Percentiles rank a stretch among this genome's conserved stretches.
Evolutionary conservation across 1,139 yeast species (phyloP).

Genomic region (Yarrowia galli): DNA sequence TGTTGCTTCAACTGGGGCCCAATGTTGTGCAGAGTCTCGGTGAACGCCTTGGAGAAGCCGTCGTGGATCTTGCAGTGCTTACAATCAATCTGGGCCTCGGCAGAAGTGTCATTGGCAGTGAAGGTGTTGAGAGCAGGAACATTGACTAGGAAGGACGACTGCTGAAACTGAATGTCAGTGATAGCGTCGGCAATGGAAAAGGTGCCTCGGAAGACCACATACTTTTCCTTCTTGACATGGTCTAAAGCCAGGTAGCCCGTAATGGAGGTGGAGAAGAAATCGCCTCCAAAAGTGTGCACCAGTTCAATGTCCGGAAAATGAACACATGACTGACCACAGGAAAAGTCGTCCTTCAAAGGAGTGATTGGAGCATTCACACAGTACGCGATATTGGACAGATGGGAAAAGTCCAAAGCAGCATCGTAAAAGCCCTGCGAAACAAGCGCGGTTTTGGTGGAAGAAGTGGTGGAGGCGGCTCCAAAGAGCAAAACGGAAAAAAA

Average conservation of each 20-base stretch:
- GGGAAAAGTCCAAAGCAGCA: conserved; percentile 5
- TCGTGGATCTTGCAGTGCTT: conserved; percentile 62
- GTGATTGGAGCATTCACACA: conserved; percentile 28
- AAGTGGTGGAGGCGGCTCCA: conserved; percentile 1
- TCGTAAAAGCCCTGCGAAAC: conserved; percentile 12
- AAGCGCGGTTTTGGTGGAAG: not conserved
- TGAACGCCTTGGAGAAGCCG: conserved; percentile 57
- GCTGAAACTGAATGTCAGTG: conserved; percentile 59
- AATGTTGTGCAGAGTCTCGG: conserved; percentile 52
- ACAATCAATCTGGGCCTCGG: conserved; percentile 49
- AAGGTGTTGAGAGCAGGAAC: conserved; percentile 51
- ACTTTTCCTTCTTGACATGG: conserved; percentile 50
- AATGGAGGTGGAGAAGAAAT: conserved; percentile 38
- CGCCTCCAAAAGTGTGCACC: conserved; percentile 39
- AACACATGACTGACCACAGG: conserved; percentile 41
- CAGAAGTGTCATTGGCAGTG: conserved; percentile 43
- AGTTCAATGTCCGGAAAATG: conserved; percentile 41
- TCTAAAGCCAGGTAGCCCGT: conserved; percentile 56
- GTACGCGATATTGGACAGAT: conserved; percentile 26
- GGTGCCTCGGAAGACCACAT: conserved; percentile 64
- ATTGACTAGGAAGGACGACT: conserved; percentile 39
- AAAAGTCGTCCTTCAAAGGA: conserved; percentile 39
- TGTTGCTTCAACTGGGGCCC: conserved; percentile 48
- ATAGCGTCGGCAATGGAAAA: conserved; percentile 64
- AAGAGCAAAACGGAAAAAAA: not conserved